Conservation (phyloP, 2,329 filamentous ascomycete genomes). For the Berkeleyomyces basicola region DNA sequence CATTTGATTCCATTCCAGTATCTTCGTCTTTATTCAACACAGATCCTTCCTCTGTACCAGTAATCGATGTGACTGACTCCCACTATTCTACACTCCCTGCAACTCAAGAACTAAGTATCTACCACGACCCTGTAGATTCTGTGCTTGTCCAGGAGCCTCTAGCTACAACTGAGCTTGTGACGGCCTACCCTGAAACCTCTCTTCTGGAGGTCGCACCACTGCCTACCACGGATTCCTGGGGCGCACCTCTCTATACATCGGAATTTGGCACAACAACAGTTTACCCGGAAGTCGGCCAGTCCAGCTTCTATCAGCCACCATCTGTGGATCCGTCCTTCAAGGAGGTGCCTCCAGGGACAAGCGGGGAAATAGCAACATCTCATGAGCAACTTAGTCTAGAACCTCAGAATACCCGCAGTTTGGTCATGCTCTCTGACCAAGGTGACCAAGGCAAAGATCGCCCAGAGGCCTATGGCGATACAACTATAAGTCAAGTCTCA, state of each 20-base stretch:
- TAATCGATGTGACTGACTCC: not conserved
- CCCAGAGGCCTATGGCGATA: not conserved
- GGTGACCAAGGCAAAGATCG: not conserved
- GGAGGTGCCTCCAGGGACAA: not conserved
- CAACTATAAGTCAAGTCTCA: not conserved
- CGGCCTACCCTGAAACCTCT: not conserved
- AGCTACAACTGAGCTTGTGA: not conserved
- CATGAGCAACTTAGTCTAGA: not conserved
- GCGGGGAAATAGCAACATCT: not conserved
- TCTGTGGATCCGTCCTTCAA: not conserved
- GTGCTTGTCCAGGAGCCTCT: not conserved
- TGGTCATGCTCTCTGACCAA: not conserved
- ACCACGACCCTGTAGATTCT: not conserved
- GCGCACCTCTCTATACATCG: not conserved
- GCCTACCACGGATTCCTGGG: constrained; percentile 1
- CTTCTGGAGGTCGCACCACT: not conserved
- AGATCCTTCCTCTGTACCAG: not conserved
- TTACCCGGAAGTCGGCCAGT: not conserved
- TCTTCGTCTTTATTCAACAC: not conserved
- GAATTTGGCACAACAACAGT: not conserved
- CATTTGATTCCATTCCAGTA: not conserved
- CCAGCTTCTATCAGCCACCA: not conserved
- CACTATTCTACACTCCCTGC: not conserved
- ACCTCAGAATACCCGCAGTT: not conserved
- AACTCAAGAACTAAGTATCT: not conserved